phyloP scores from a whole-genome alignment of 1,284 basidiomycete genomes.

The Trichosporon sp. region DNA sequence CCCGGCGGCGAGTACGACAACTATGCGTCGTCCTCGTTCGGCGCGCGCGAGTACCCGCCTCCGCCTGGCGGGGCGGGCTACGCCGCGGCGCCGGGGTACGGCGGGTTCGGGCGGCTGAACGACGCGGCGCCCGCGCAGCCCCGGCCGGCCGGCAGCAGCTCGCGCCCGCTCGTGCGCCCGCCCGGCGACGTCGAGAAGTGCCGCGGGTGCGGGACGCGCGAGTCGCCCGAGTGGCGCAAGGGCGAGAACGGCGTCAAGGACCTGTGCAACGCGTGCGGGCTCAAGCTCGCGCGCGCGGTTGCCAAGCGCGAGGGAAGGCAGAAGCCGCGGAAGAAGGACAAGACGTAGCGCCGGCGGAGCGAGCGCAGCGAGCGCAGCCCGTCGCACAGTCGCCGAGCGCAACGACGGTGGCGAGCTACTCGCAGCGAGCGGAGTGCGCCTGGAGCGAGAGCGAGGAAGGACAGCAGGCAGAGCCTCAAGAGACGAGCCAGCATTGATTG shows the following conservation, averaged over 20 bases:
- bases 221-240: conserved; percentile 91
- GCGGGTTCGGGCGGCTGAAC: not conserved
- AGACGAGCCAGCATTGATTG: not conserved
- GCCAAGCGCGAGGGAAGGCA: conserved; percentile 48
- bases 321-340: conserved; percentile 46
- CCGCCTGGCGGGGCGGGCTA: not conserved
- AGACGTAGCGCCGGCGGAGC: conserved; percentile 1
- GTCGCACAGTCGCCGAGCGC: too few species aligned
- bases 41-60: conserved; percentile 6
- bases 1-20: not conserved
- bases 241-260: conserved; percentile 77
- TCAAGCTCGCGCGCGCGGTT: conserved; percentile 44
- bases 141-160: conserved; percentile 13
- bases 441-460: too few species aligned
- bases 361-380: not conserved
- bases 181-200: conserved; percentile 71
- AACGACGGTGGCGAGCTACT: too few species aligned
- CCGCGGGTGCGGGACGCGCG: conserved; percentile 73
- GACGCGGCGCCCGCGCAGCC: conserved; percentile 9
- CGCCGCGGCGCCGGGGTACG: not conserved
- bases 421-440: not conserved
- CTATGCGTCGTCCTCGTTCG: not conserved
- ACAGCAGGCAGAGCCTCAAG: not conserved
- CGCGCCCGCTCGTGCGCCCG: conserved; percentile 48
- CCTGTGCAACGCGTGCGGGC: conserved; percentile 77